Evolutionary conservation across 352 stramenopile species (phyloP), one percentile per base, ranked within the genome.

Genomic region (Peronospora belbahrii): DNA sequence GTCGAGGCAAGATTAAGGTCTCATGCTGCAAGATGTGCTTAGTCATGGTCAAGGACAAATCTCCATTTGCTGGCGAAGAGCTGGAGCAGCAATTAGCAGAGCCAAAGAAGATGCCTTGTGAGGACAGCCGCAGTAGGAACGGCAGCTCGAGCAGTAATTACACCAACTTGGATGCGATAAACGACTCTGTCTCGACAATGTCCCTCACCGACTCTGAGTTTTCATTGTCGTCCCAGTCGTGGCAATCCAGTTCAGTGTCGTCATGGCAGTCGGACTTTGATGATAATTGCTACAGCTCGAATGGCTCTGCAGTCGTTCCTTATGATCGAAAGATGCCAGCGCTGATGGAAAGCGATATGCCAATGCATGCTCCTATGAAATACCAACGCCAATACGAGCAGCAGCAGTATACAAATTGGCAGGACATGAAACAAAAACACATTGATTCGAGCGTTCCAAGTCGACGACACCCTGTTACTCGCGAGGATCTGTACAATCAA

Each of bases 11-110:
- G 39, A 63, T 76, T 39, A 87, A 87, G 37, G 52, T 84, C 15
- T 70, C 65, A 25, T 84, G 71, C 53, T 87, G 74, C 53, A 87
- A 84, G 42, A 76, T 83, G 48, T 87, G 74, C 32, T 42, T 87
- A 32, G 68, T 84, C 18, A 75, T 79, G 47, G 65, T 77, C 27
- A 82, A 79, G 42, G 72, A 84, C 28, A 68, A 74, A 48, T 85
- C 75, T 10, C 75, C 75, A 3, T 85, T 87, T 37, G 75, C 65
- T 18, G 72, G 72, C 28, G 58, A 83, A 40, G 37, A 57, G 15
- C 60, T 85, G 13, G 60, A 72, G 32, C 45, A 48, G 34, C 67
- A 70, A 30, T 43, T 54, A 19, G 50, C 62, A 6, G 63, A 60
- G 15, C 43, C 47, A 6, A 57, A 52, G 40, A 76, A 71, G 23